Evolutionary conservation across 225 moss, liverwort and hornwort genomes (phyloP).

Genomic region (Bryum argenteum): DNA sequence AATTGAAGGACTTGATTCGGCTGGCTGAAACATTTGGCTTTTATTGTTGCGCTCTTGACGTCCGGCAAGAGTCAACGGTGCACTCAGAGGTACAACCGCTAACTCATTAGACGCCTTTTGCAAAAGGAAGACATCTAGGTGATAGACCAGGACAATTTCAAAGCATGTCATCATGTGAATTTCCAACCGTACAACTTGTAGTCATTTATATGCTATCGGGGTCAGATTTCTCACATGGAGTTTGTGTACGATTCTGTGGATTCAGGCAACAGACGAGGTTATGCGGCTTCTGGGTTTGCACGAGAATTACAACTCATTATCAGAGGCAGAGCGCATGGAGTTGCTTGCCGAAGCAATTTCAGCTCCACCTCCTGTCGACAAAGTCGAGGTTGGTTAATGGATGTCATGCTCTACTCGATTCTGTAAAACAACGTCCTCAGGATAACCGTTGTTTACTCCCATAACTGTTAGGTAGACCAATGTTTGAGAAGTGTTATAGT

Average conservation of each 20-base stretch:
- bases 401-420: slow-evolving; percentile 12
- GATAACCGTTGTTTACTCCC: slow-evolving; percentile 5
- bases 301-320: slow-evolving; percentile 69
- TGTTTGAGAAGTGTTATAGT: slow-evolving; percentile 5
- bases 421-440: not conserved
- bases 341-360: slow-evolving; percentile 67
- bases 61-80: slow-evolving; percentile 91
- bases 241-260: slow-evolving; percentile 23
- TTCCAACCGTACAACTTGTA: not conserved
- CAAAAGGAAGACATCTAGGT: slow-evolving; percentile 14
- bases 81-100: slow-evolving; percentile 67
- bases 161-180: slow-evolving; percentile 1
- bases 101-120: not conserved
- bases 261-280: slow-evolving; percentile 86
- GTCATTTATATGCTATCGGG: not conserved
- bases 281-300: slow-evolving; percentile 72
- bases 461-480: slow-evolving; percentile 4
- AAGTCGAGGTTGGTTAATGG: slow-evolving; percentile 55
- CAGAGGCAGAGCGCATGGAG: slow-evolving; percentile 70
- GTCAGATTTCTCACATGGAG: slow-evolving; percentile 7
- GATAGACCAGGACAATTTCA: not conserved
- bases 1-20: slow-evolving; percentile 91
- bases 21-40: slow-evolving; percentile 96
- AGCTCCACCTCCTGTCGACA: slow-evolving; percentile 74
- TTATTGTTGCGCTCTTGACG: slow-evolving; percentile 84